Evolutionary conservation across 495 filamentous ascomycete genomes (phyloP), one percentile per base, ranked within the genome.

Genomic region (Penicillium pulvis): DNA sequence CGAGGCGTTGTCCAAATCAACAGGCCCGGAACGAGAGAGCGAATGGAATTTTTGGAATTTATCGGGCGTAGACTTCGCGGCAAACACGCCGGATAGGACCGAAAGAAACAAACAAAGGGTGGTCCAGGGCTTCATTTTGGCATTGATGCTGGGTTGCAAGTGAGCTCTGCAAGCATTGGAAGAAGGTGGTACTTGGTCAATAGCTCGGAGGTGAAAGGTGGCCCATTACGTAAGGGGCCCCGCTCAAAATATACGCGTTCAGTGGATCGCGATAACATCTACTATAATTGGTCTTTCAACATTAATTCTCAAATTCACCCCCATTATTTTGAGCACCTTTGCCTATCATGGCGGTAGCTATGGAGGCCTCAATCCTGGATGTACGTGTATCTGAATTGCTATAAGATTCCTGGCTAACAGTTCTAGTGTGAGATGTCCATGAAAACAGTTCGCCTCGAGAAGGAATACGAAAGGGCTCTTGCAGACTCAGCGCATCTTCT

Each of bases 1-100:
- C 30, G 81, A 78, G 7, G 76, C 62, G 71, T 96, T 92, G 71
- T 86, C 79, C 59, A 99, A 82, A 75, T 91, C 83, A 65, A 97
- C 62, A 3, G 92, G 87, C 24, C 82, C 66, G 0, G 84, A 85
- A 53, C 85, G 81, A 39, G 89, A 83, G 64, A 89, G 84, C 50
- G 81, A 60, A 66, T 89, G 84, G 75, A 88, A 92, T 53, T 79
- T 76, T 47, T 83, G 68, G 74, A 95, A 96, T 51, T 78, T 84
- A 57, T 74, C 70, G 9, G 54, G 33, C 1, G 63, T 55, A 3
- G 72, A 43, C 24, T 60, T 62, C 28, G 66, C 65, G 51, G 70
- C 68, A 36, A 77, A 51, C 8, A 71, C 67, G 43, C 55, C 81
- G 80, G 62, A 85, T 64, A 65, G 70, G 57, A 68, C 76, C 75